Evolutionary conservation across 495 filamentous ascomycete genomes (phyloP).

Genomic region (Penicillium paxilli): DNA sequence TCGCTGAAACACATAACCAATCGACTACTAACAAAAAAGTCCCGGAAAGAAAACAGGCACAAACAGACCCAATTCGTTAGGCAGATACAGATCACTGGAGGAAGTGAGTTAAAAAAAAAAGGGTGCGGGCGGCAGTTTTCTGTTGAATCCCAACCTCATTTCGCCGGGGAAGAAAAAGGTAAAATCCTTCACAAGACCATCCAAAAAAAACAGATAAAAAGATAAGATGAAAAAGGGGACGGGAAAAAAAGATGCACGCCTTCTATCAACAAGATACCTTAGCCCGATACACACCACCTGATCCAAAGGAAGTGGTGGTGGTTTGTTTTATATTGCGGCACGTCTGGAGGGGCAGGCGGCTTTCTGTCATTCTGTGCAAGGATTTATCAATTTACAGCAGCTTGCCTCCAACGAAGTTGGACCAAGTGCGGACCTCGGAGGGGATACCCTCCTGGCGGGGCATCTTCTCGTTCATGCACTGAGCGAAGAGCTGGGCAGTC

Average conservation of each 20-base stretch:
- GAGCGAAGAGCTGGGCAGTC: slow-evolving; percentile 94
- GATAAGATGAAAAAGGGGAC: slow-evolving; percentile 6
- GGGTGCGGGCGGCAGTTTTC: no score
- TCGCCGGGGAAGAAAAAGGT: slow-evolving; percentile 20
- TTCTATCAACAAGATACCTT: slow-evolving; percentile 38
- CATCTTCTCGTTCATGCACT: slow-evolving; percentile 94
- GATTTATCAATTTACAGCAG: slow-evolving; percentile 61
- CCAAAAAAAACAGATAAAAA: slow-evolving; percentile 8
- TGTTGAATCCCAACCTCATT: slow-evolving; percentile 18
- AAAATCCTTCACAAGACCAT: slow-evolving; percentile 4
- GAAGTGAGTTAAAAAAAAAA: background rate
- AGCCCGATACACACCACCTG: slow-evolving; percentile 22
- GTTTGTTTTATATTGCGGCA: background rate
- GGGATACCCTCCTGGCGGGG: slow-evolving; percentile 81
- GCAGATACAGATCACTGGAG: slow-evolving; percentile 18
- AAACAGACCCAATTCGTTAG: slow-evolving; percentile 17
- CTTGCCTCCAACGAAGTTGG: slow-evolving; percentile 90
- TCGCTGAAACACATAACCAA: slow-evolving; percentile 31
- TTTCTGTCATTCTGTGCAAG: slow-evolving; percentile 26
- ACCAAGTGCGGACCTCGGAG: slow-evolving; percentile 88
- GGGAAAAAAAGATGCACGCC: slow-evolving; percentile 19
- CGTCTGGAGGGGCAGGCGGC: slow-evolving; percentile 1
- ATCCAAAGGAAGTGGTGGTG: slow-evolving; percentile 5
- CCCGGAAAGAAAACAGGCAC: slow-evolving; percentile 6
- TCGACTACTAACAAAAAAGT: slow-evolving; percentile 22